phyloP scores from a whole-genome alignment of 768 basidiomycete species.

The Kwoniella newhampshirensis region DNA sequence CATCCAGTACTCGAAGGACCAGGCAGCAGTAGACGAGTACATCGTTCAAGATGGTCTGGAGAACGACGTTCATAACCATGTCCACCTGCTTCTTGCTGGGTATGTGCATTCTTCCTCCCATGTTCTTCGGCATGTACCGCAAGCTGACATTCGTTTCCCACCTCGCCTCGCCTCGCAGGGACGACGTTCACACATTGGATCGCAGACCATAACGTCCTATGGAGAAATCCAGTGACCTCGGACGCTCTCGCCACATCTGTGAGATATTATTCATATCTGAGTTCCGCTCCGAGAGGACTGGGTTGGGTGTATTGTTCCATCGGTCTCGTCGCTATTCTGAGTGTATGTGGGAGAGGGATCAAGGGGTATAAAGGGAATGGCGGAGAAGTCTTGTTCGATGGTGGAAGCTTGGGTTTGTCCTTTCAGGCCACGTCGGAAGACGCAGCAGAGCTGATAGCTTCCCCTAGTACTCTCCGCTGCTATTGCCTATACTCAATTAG shows the following conservation, averaged over 20 bases:
- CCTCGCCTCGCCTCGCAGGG: constrained; percentile 33
- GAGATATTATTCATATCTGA: constrained; percentile 49
- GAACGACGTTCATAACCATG: constrained; percentile 44
- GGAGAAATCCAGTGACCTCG: constrained; percentile 48
- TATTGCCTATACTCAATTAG: constrained; percentile 41
- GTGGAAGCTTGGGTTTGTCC: constrained; percentile 48
- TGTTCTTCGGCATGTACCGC: too few species aligned
- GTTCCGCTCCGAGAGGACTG: constrained; percentile 35
- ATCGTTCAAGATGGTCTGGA: constrained; percentile 48
- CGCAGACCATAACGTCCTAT: constrained; percentile 53
- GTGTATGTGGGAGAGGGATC: constrained; percentile 37
- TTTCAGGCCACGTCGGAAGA: too few species aligned
- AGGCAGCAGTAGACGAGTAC: too few species aligned
- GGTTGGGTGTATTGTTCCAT: constrained; percentile 42
- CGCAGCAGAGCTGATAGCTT: background rate
- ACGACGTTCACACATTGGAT: constrained; percentile 53
- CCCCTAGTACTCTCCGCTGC: constrained; percentile 34
- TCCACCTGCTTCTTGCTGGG: constrained; percentile 50
- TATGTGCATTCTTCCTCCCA: constrained; percentile 17
- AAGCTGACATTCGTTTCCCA: too few species aligned
- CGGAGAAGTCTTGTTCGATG: constrained; percentile 53
- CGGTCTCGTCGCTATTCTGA: constrained; percentile 36
- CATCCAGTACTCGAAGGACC: too few species aligned
- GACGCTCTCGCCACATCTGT: constrained; percentile 46
- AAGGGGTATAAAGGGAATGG: constrained; percentile 39